A percentile compares a stretch with the other conserved stretches of the same genome.
Conservation (phyloP, 768 basidiomycete genomes). For the Russula griseocarnosa region DNA sequence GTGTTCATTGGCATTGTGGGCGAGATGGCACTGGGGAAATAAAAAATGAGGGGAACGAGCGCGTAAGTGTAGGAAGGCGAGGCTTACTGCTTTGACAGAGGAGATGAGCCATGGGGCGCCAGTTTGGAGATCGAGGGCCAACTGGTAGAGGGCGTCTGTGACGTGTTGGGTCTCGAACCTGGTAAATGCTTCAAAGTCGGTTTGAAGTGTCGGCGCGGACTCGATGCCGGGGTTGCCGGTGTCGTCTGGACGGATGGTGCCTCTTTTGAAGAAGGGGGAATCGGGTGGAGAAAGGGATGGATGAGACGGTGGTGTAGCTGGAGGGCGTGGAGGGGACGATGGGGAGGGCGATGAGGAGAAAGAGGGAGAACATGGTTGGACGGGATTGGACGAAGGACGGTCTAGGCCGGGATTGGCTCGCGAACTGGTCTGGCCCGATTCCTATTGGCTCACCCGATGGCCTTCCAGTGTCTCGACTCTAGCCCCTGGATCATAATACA, state of each 20-base stretch:
- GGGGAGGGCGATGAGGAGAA: constrained; percentile 28
- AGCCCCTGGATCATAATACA: neutral
- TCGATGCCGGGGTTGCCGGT: constrained; percentile 38
- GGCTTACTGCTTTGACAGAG: constrained; percentile 55
- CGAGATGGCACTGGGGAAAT: constrained; percentile 59
- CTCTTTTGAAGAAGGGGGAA: constrained; percentile 42
- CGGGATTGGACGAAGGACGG: neutral
- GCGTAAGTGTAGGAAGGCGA: constrained; percentile 15
- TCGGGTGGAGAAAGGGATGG: constrained; percentile 41
- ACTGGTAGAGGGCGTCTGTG: constrained; percentile 58
- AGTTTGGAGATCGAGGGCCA: constrained; percentile 56
- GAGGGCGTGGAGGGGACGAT: constrained; percentile 28
- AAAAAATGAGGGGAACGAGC: constrained; percentile 7
- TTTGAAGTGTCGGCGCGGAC: constrained; percentile 40
- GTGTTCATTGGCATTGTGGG: constrained; percentile 49
- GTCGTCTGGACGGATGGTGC: constrained; percentile 35
- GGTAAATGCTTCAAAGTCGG: constrained; percentile 48
- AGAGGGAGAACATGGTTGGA: constrained; percentile 19
- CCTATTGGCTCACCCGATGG: neutral
- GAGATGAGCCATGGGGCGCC: constrained; percentile 51
- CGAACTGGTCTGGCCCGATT: neutral
- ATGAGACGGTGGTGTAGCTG: constrained; percentile 51
- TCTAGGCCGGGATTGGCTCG: neutral
- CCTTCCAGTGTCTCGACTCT: constrained; percentile 17
- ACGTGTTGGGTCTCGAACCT: constrained; percentile 33